Evolutionary conservation across 2,329 filamentous ascomycete genomes (phyloP).

Genomic region (Penicillium hesseltinei): DNA sequence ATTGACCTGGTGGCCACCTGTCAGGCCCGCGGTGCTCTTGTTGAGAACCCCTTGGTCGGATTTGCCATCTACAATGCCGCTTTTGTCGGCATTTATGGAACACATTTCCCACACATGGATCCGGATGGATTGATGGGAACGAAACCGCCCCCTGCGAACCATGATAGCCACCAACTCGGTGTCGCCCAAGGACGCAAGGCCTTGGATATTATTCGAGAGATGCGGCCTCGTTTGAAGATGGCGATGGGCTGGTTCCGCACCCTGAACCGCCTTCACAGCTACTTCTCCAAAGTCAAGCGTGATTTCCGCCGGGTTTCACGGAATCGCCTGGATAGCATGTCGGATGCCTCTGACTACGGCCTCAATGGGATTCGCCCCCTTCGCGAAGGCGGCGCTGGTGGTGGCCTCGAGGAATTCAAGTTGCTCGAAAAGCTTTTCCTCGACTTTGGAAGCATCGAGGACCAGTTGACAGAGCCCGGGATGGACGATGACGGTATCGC

Average conservation of each 20-base stretch:
- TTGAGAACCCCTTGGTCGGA: slow-evolving; percentile 56
- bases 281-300: slow-evolving; percentile 41
- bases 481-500: slow-evolving; percentile 35
- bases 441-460: slow-evolving; percentile 41
- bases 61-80: slow-evolving; percentile 57
- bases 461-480: slow-evolving; percentile 36
- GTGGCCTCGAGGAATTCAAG: slow-evolving; percentile 40
- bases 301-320: slow-evolving; percentile 39
- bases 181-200: slow-evolving; percentile 37
- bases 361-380: slow-evolving; percentile 31
- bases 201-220: slow-evolving; percentile 41
- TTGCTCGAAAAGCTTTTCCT: slow-evolving; percentile 43
- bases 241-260: slow-evolving; percentile 46
- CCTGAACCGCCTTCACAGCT: slow-evolving; percentile 42
- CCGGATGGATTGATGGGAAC: slow-evolving; percentile 48
- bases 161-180: slow-evolving; percentile 31
- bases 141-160: slow-evolving; percentile 24
- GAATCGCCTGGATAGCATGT: slow-evolving; percentile 29
- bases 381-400: slow-evolving; percentile 35
- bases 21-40: slow-evolving; percentile 50
- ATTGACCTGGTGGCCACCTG: slow-evolving; percentile 54
- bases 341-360: slow-evolving; percentile 28
- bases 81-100: slow-evolving; percentile 52
- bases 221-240: slow-evolving; percentile 43
- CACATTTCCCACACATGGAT: slow-evolving; percentile 58